Conservation (phyloP, 768 basidiomycete genomes). For the Ramaria sp. region DNA sequence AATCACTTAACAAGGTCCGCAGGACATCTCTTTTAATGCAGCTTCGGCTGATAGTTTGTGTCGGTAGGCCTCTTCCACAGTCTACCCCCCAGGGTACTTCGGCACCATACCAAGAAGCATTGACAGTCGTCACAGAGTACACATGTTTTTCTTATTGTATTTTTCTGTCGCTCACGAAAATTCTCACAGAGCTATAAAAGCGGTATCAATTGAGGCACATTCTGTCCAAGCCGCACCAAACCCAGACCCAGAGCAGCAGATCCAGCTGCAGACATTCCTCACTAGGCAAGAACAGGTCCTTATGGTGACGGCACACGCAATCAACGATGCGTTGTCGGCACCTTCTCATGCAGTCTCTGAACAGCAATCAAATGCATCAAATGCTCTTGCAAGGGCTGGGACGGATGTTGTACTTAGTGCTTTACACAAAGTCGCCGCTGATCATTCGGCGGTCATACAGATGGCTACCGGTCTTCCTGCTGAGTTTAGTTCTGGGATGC, state of each 20-base stretch:
- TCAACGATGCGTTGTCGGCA: slow-evolving; percentile 53
- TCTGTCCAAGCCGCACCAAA: slow-evolving; percentile 11
- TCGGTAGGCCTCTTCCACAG: not conserved
- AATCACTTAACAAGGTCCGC: not conserved
- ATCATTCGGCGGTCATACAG: slow-evolving; percentile 31
- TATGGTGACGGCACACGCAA: slow-evolving; percentile 58
- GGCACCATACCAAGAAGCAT: slow-evolving; percentile 32
- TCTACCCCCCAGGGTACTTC: slow-evolving; percentile 19
- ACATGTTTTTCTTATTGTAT: not conserved
- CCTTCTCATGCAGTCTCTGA: slow-evolving; percentile 35
- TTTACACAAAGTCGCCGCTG: slow-evolving; percentile 46
- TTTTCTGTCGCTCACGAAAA: not conserved
- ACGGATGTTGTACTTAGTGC: slow-evolving; percentile 77
- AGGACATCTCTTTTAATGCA: not conserved
- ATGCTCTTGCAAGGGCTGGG: slow-evolving; percentile 59
- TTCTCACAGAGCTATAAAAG: slow-evolving; percentile 9
- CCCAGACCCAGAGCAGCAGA: slow-evolving; percentile 25
- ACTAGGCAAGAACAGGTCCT: slow-evolving; percentile 77
- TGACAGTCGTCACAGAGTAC: slow-evolving; percentile 11
- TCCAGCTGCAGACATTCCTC: slow-evolving; percentile 41
- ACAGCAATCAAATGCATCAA: slow-evolving; percentile 34
- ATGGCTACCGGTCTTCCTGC: slow-evolving; percentile 30
- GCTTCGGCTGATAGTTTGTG: not conserved
- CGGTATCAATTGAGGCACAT: slow-evolving; percentile 8
- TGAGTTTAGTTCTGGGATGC: slow-evolving; percentile 10